Evolutionary conservation across 805 yeast genomes (phyloP).

Genomic region (Candida pseudofarinosa): DNA sequence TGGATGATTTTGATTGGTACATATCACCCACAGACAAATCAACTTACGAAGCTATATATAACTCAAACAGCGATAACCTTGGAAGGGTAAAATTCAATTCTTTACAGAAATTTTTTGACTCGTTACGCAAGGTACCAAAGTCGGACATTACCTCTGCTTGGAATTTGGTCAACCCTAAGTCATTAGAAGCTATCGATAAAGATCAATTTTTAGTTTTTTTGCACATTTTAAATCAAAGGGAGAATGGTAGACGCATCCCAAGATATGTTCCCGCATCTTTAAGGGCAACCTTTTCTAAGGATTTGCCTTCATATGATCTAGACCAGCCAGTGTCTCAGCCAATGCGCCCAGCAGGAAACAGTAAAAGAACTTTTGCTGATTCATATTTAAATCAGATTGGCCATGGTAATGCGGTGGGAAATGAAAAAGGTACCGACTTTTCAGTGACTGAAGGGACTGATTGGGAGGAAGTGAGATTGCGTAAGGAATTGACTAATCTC

Average conservation of each 20-base stretch:
- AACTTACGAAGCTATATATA: conserved; percentile 74
- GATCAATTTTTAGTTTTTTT: conserved; percentile 88
- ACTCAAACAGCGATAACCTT: conserved; percentile 66
- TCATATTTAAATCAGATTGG: conserved; percentile 56
- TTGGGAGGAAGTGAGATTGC: conserved; percentile 87
- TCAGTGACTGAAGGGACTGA: conserved; percentile 73
- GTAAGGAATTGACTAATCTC: conserved; percentile 71
- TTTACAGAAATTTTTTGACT: conserved; percentile 61
- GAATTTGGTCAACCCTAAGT: conserved; percentile 91
- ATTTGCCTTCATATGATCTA: conserved; percentile 68
- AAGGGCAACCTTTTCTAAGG: conserved; percentile 87
- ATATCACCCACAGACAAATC: conserved; percentile 83
- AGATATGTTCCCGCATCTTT: conserved; percentile 91
- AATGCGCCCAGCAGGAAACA: conserved; percentile 18
- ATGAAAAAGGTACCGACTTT: conserved; percentile 61
- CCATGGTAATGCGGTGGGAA: conserved; percentile 29
- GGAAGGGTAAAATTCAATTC: conserved; percentile 80
- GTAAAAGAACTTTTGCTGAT: conserved; percentile 45
- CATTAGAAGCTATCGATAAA: conserved; percentile 81
- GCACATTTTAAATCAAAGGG: conserved; percentile 88
- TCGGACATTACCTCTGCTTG: conserved; percentile 87
- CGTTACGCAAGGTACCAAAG: conserved; percentile 70
- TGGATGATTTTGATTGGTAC: conserved; percentile 90
- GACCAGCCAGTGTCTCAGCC: conserved; percentile 23
- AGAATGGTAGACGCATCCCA: conserved; percentile 80